Conservation (phyloP, 495 filamentous ascomycete species). For the Cercophora scortea region DNA sequence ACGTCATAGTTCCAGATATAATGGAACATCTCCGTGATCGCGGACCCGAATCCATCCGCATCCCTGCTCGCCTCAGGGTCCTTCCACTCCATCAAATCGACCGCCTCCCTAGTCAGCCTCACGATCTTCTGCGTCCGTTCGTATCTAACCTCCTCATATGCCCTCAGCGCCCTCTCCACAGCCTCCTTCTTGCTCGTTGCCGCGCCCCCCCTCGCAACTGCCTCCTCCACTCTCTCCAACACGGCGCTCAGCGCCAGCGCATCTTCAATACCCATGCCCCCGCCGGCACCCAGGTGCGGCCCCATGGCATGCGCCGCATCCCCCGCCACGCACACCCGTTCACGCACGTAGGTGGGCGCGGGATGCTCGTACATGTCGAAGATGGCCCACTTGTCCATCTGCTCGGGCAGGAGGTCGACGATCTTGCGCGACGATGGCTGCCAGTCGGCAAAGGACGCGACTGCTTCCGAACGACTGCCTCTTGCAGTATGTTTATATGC, state of each 20-base stretch:
- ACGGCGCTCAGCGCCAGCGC: slow-evolving; percentile 35
- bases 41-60: slow-evolving; percentile 19
- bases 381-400: slow-evolving; percentile 47
- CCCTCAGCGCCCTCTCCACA: slow-evolving; percentile 23
- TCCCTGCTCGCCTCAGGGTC: slow-evolving; percentile 19
- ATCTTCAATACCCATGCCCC: slow-evolving; percentile 49
- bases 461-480: slow-evolving; percentile 22
- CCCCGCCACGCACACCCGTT: slow-evolving; percentile 38
- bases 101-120: slow-evolving; percentile 23
- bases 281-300: slow-evolving; percentile 48
- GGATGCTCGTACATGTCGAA: slow-evolving; percentile 45
- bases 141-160: slow-evolving; percentile 30
- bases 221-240: slow-evolving; percentile 19
- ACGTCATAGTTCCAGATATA: slow-evolving; percentile 35
- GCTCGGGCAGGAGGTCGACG: slow-evolving; percentile 33
- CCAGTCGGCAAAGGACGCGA: slow-evolving; percentile 29
- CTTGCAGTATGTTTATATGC: slow-evolving; percentile 22
- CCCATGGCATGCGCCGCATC: slow-evolving; percentile 36
- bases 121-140: slow-evolving; percentile 32
- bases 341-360: slow-evolving; percentile 27
- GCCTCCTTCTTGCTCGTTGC: not conserved
- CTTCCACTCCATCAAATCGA: slow-evolving; percentile 35
- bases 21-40: slow-evolving; percentile 23
- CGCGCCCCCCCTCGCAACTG: not conserved
- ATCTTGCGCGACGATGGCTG: slow-evolving; percentile 28